phyloP scores from a whole-genome alignment of 1,139 yeast genomes.

The Chernovozyma aurita region DNA sequence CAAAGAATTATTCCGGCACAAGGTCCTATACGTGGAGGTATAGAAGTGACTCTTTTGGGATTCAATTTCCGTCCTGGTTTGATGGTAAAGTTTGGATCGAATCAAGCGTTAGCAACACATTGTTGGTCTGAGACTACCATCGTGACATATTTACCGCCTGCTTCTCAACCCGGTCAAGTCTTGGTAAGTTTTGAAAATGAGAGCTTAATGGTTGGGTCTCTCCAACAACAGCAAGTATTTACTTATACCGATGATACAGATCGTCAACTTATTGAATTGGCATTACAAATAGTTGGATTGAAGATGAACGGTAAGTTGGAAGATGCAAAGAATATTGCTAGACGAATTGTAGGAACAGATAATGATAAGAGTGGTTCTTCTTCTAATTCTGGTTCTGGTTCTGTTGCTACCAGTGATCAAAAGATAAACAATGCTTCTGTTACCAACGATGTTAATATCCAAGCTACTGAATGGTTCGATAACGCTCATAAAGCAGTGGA shows the following conservation, averaged over 20 bases:
- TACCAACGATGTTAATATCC: constrained; percentile 7
- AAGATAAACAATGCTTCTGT: not conserved
- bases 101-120: constrained; percentile 80
- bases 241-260: constrained; percentile 93
- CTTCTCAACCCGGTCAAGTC: constrained; percentile 85
- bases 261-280: constrained; percentile 84
- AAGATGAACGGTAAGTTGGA: constrained; percentile 93
- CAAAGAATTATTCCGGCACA: constrained; percentile 90
- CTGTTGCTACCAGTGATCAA: constrained; percentile 5
- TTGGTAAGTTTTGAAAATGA: constrained; percentile 72
- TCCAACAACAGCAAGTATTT: constrained; percentile 55
- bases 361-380: constrained; percentile 10
- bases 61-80: constrained; percentile 80
- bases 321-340: constrained; percentile 88
- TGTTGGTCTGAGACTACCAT: constrained; percentile 96
- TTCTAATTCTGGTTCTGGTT: constrained; percentile 8
- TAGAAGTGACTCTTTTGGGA: constrained; percentile 87
- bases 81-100: constrained; percentile 80
- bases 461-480: constrained; percentile 43
- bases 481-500: constrained; percentile 45
- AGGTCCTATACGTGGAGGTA: constrained; percentile 94
- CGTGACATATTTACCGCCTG: constrained; percentile 90
- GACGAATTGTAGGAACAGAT: constrained; percentile 71
- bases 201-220: constrained; percentile 22
- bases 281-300: constrained; percentile 88